These are phyloP conservation scores for Volvox reticuliferus DNA, from an alignment of 139 green algal genomes.

Conservation along the genomic window DNA sequence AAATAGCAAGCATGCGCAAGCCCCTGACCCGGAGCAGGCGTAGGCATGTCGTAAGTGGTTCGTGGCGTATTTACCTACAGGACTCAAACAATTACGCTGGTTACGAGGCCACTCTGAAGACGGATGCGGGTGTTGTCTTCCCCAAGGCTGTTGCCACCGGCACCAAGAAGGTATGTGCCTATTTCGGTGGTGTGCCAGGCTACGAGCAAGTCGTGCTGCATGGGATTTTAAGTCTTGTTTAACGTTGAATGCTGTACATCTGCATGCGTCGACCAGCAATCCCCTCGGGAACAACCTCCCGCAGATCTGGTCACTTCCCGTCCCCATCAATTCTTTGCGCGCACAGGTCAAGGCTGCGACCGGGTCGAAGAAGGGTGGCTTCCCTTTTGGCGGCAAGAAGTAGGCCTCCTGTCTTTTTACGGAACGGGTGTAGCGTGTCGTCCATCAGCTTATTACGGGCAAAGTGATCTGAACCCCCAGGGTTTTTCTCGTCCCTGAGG, in stretches of 20 bases:
- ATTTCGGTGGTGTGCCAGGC: too few relatives aligned
- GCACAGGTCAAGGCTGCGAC: conserved; percentile 32
- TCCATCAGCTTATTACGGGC: too few relatives aligned
- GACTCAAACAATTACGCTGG: conserved; percentile 46
- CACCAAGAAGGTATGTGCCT: conserved; percentile 30
- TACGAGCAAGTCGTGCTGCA: too few relatives aligned
- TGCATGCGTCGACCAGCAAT: too few relatives aligned
- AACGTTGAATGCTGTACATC: too few relatives aligned
- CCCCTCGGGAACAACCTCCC: too few relatives aligned
- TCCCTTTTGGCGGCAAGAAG: conserved; percentile 45
- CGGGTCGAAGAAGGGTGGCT: conserved; percentile 41
- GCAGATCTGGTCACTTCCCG: too few relatives aligned
- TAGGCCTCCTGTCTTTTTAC: neutral
- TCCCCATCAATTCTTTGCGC: neutral
- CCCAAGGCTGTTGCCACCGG: conserved; percentile 23
- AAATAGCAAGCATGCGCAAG: neutral
- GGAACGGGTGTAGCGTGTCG: too few relatives aligned
- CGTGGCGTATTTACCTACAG: neutral
- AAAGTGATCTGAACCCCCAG: neutral
- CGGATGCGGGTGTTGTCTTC: conserved; percentile 24
- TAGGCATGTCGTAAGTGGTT: too few relatives aligned
- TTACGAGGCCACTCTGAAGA: conserved; percentile 46
- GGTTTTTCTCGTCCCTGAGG: conserved; percentile 6
- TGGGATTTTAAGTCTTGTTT: too few relatives aligned
- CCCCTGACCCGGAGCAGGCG: too few relatives aligned